Percentiles rank a stretch among this genome's conserved stretches.
phyloP scores from a whole-genome alignment of 495 filamentous ascomycete species.

The Penicillium diatomitis region DNA sequence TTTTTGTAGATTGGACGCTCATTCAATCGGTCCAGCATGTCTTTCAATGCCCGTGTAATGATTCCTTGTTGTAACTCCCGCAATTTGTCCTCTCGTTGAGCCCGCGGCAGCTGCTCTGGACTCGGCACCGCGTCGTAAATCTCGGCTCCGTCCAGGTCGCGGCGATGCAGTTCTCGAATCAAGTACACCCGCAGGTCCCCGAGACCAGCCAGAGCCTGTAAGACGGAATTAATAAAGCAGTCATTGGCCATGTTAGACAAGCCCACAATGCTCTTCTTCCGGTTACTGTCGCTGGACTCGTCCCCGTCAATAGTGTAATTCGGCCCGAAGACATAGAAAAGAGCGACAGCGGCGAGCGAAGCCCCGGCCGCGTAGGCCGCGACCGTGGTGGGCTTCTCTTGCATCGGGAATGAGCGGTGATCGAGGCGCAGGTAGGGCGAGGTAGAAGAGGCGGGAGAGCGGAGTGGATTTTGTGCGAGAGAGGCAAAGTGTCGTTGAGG shows the following conservation, averaged over 20 bases:
- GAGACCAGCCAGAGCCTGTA: slow-evolving; percentile 93
- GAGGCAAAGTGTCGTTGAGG: slow-evolving; percentile 4
- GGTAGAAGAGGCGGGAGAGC: slow-evolving; percentile 1
- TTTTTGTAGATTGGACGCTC: slow-evolving; percentile 91
- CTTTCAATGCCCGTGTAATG: slow-evolving; percentile 83
- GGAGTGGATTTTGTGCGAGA: neutral
- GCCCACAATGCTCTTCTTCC: slow-evolving; percentile 85
- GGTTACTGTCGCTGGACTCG: slow-evolving; percentile 47
- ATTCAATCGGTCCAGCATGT: slow-evolving; percentile 85
- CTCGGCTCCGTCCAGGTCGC: slow-evolving; percentile 62
- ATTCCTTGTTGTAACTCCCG: slow-evolving; percentile 68
- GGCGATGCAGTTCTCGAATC: slow-evolving; percentile 77
- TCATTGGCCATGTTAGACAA: slow-evolving; percentile 90
- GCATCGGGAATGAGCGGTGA: slow-evolving; percentile 46
- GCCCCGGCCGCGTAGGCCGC: slow-evolving; percentile 92
- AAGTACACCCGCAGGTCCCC: slow-evolving; percentile 83
- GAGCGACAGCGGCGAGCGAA: slow-evolving; percentile 87
- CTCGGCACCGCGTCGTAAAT: slow-evolving; percentile 53
- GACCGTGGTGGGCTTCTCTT: slow-evolving; percentile 76
- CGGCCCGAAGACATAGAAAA: slow-evolving; percentile 94
- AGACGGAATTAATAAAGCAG: slow-evolving; percentile 97
- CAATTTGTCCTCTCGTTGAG: slow-evolving; percentile 50
- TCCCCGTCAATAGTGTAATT: slow-evolving; percentile 89
- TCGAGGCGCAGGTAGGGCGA: neutral
- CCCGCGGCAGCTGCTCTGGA: slow-evolving; percentile 33